A percentile compares a stretch with the other conserved stretches of the same genome.
phyloP scores from a whole-genome alignment of 1,139 yeast species.

The Ogataea hybrid region DNA sequence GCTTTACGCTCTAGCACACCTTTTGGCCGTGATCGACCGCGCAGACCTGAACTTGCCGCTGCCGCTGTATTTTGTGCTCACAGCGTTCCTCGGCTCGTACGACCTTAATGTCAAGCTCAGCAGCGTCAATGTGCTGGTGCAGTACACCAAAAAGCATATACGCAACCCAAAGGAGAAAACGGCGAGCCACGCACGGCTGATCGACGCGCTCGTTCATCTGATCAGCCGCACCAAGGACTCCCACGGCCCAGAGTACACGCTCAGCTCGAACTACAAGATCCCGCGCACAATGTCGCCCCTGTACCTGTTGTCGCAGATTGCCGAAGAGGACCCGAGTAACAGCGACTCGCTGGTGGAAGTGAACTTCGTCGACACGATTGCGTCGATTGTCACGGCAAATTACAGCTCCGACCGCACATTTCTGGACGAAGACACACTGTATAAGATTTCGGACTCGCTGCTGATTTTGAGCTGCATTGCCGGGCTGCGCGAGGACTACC shows the following conservation, averaged over 20 bases:
- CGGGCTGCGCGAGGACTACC: slow-evolving; percentile 32
- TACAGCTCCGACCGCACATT: slow-evolving; percentile 25
- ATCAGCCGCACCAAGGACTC: slow-evolving; percentile 29
- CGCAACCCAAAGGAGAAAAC: slow-evolving; percentile 14
- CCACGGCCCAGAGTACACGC: slow-evolving; percentile 16
- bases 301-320: slow-evolving; percentile 31
- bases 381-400: slow-evolving; percentile 29
- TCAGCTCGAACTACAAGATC: slow-evolving; percentile 21
- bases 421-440: slow-evolving; percentile 25
- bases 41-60: slow-evolving; percentile 46
- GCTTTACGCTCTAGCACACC: slow-evolving; percentile 31
- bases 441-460: slow-evolving; percentile 34
- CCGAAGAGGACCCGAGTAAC: slow-evolving; percentile 31
- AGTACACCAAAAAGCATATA: slow-evolving; percentile 27
- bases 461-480: slow-evolving; percentile 34
- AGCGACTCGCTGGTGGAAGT: slow-evolving; percentile 33
- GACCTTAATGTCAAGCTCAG: slow-evolving; percentile 31
- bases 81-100: slow-evolving; percentile 30
- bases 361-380: slow-evolving; percentile 31
- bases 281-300: slow-evolving; percentile 31
- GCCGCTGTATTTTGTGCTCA: slow-evolving; percentile 31
- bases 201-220: slow-evolving; percentile 32
- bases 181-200: slow-evolving; percentile 27
- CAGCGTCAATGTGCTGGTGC: slow-evolving; percentile 30
- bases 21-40: slow-evolving; percentile 34